Percentiles rank a stretch among this genome's conserved stretches.
These are phyloP conservation scores for Zarea fungicola DNA, from an alignment of 2,329 filamentous ascomycete species.

Conservation along the genomic window DNA sequence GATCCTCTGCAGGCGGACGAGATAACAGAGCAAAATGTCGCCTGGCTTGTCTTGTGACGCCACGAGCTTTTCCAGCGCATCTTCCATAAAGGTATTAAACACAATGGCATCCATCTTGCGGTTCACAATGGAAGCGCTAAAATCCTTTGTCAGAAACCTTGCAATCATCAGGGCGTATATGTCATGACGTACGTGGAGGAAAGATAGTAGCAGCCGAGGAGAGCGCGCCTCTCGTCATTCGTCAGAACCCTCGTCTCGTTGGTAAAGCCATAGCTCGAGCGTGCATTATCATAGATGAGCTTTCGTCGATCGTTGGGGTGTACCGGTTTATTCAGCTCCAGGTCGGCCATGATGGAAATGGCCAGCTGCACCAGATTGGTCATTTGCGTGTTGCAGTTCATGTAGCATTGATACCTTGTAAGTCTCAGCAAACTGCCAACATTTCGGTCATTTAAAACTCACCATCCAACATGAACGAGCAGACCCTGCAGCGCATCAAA, in stretches of 20 bases:
- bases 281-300: slow-evolving; percentile 1
- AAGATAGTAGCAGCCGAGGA: slow-evolving; percentile 9
- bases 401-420: slow-evolving; percentile 13
- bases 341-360: slow-evolving; percentile 2
- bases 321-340: slow-evolving; percentile 8
- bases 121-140: slow-evolving; percentile 3
- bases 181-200: slow-evolving; percentile 3
- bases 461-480: slow-evolving; percentile 7
- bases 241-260: neutral
- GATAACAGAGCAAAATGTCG: slow-evolving; percentile 1
- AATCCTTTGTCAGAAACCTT: neutral
- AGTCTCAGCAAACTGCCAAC: too few species aligned
- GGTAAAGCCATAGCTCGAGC: slow-evolving; percentile 7
- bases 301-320: slow-evolving; percentile 10
- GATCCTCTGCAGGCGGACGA: slow-evolving; percentile 4
- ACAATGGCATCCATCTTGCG: slow-evolving; percentile 6
- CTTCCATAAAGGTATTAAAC: slow-evolving; percentile 3
- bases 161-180: neutral
- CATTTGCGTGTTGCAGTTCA: slow-evolving; percentile 8
- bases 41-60: neutral
- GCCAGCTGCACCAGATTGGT: slow-evolving; percentile 8
- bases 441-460: too few species aligned
- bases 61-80: neutral
- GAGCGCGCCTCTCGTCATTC: slow-evolving; percentile 8
- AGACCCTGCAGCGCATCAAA: slow-evolving; percentile 8